phyloP scores from a whole-genome alignment of 2,329 filamentous ascomycete genomes.

The Fusarium decemcellulare region DNA sequence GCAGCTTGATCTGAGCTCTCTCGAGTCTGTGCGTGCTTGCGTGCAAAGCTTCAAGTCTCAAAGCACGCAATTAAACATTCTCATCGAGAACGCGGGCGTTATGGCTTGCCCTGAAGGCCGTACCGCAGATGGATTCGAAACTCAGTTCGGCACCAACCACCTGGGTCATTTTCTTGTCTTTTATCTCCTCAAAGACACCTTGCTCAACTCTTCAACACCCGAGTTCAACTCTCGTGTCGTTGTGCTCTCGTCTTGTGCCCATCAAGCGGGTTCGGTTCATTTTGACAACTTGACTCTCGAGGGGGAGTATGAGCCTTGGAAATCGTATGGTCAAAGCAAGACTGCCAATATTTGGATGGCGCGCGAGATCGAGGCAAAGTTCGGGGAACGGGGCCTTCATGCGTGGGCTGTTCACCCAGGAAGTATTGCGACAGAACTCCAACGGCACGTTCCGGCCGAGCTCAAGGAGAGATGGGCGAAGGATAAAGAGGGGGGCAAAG shows the following conservation, averaged over 20 bases:
- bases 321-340: constrained; percentile 34
- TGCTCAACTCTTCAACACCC: constrained; percentile 57
- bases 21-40: constrained; percentile 36
- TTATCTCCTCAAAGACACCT: constrained; percentile 56
- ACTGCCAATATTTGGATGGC: constrained; percentile 33
- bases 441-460: neutral
- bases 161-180: constrained; percentile 44
- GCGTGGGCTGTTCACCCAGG: constrained; percentile 27
- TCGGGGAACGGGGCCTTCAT: constrained; percentile 20
- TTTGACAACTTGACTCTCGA: constrained; percentile 21
- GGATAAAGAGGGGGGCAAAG: neutral
- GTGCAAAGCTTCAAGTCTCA: constrained; percentile 33
- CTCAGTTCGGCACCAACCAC: constrained; percentile 44
- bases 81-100: constrained; percentile 37
- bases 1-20: constrained; percentile 36
- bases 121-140: constrained; percentile 36
- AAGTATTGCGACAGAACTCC: neutral
- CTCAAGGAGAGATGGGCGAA: neutral
- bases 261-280: constrained; percentile 42
- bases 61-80: constrained; percentile 36
- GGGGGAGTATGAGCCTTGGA: constrained; percentile 28
- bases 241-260: constrained; percentile 58
- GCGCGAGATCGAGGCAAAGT: constrained; percentile 30
- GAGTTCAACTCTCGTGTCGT: constrained; percentile 62
- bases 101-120: constrained; percentile 30